Percentiles rank a stretch among this genome's conserved stretches.
Evolutionary conservation across 495 filamentous ascomycete species (phyloP).

Genomic region (Astrothelium macrocarpum): DNA sequence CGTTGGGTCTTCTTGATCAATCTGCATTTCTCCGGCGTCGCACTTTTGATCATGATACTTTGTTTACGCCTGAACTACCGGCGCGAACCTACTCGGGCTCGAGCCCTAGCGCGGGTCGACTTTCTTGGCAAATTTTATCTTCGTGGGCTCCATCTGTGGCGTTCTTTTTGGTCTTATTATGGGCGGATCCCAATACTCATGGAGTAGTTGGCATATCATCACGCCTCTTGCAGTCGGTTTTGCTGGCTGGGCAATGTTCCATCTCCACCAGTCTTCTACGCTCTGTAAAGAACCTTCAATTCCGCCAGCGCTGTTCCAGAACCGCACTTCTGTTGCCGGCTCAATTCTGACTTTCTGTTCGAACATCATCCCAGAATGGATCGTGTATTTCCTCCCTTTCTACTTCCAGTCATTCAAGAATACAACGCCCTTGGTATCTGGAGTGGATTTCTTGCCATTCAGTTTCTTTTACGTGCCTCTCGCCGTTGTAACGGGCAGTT

Average conservation of each 20-base stretch:
- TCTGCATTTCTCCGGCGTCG: too few relatives aligned
- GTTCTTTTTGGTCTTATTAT: constrained; percentile 11
- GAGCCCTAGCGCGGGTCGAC: constrained; percentile 16
- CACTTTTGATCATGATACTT: too few relatives aligned
- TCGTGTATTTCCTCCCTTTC: constrained; percentile 7
- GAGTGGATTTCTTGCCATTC: background rate
- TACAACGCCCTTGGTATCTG: background rate
- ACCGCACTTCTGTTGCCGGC: background rate
- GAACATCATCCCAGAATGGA: background rate
- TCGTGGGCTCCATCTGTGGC: constrained; percentile 1
- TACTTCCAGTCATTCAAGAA: constrained; percentile 4
- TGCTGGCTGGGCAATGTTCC: background rate
- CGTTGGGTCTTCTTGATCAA: too few relatives aligned
- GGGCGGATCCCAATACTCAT: constrained; percentile 12
- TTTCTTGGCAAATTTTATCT: constrained; percentile 13
- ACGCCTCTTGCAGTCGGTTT: constrained; percentile 12
- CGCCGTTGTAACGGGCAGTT: background rate
- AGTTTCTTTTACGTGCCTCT: background rate
- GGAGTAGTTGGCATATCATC: constrained; percentile 12
- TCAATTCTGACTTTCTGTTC: constrained; percentile 6
- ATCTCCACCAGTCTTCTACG: background rate
- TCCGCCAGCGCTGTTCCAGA: background rate
- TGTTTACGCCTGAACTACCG: too few relatives aligned
- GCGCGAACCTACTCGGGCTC: too few relatives aligned
- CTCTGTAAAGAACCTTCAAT: background rate